Evolutionary conservation across 495 filamentous ascomycete genomes (phyloP).

Genomic region (Penicillium subrubescens): DNA sequence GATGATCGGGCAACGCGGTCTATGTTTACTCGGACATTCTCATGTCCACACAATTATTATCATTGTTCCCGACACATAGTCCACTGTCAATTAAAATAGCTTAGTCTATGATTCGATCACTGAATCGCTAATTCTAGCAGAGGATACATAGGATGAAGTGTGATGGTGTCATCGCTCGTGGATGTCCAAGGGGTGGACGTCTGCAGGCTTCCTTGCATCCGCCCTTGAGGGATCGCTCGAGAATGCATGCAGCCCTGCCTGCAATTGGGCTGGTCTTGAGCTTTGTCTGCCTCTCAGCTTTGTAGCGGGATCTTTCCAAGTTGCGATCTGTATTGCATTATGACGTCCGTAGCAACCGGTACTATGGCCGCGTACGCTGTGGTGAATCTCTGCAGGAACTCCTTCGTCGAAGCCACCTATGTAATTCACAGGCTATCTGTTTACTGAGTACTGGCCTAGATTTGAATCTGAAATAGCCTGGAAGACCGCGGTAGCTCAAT

Average conservation of each 20-base stretch:
- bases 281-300: not conserved
- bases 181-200: constrained; percentile 11
- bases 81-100: not conserved
- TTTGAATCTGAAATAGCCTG: not conserved
- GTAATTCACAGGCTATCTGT: not conserved
- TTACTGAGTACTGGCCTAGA: not conserved
- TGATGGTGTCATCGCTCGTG: not conserved
- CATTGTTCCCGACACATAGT: not conserved
- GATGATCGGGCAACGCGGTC: not conserved
- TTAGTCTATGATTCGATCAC: not conserved
- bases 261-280: constrained; percentile 22
- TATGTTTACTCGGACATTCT: constrained; percentile 3
- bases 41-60: not conserved
- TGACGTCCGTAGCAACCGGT: not conserved
- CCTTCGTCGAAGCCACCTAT: not conserved
- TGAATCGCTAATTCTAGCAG: not conserved
- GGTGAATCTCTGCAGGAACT: not conserved
- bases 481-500: not conserved
- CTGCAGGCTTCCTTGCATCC: constrained; percentile 25
- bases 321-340: not conserved
- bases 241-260: constrained; percentile 15
- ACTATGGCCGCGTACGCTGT: not conserved
- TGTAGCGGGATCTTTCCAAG: constrained; percentile 8
- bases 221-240: constrained; percentile 20
- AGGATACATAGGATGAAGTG: not conserved